phyloP scores from a whole-genome alignment of 2,329 filamentous ascomycete species.

The Claviceps quebecensis region DNA sequence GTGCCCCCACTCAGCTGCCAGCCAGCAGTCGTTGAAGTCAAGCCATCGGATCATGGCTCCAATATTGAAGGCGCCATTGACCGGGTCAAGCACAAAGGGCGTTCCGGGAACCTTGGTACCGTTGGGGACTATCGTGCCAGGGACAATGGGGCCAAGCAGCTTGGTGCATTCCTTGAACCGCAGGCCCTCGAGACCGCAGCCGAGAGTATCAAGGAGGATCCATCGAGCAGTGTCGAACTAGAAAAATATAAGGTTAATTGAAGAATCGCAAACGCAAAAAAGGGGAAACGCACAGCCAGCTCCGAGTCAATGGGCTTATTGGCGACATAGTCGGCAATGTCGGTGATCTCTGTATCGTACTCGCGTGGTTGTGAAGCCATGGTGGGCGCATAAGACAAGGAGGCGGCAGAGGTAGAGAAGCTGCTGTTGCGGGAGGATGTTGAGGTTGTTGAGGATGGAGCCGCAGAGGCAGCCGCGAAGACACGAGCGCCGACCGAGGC shows the following conservation, averaged over 20 bases:
- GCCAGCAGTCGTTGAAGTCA: conserved; percentile 99
- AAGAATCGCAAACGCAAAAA: no score
- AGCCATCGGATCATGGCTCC: conserved; percentile 98
- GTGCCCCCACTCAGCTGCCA: conserved; percentile 97
- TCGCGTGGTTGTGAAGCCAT: conserved; percentile 39
- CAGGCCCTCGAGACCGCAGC: conserved; percentile 90
- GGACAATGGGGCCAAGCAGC: conserved; percentile 81
- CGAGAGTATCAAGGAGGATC: conserved; percentile 92
- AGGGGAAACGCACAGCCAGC: conserved; percentile 59
- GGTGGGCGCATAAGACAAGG: conserved; percentile 34
- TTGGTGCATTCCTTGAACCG: conserved; percentile 94
- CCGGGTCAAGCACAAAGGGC: conserved; percentile 83
- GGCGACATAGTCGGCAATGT: conserved; percentile 92
- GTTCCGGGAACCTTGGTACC: conserved; percentile 86
- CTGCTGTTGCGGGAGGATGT: conserved; percentile 15
- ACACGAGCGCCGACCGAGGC: conserved; percentile 15
- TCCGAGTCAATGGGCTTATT: conserved; percentile 83
- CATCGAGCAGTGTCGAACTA: conserved; percentile 92
- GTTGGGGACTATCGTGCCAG: conserved; percentile 82
- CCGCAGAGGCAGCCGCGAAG: conserved; percentile 17
- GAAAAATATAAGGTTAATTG: neutral
- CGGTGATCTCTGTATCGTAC: conserved; percentile 86
- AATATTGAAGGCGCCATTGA: conserved; percentile 97
- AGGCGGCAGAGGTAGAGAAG: conserved; percentile 37
- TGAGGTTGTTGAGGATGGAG: neutral